Conservation (phyloP, 371 early-diverging fungal genomes). For the Coemansia sp. region DNA sequence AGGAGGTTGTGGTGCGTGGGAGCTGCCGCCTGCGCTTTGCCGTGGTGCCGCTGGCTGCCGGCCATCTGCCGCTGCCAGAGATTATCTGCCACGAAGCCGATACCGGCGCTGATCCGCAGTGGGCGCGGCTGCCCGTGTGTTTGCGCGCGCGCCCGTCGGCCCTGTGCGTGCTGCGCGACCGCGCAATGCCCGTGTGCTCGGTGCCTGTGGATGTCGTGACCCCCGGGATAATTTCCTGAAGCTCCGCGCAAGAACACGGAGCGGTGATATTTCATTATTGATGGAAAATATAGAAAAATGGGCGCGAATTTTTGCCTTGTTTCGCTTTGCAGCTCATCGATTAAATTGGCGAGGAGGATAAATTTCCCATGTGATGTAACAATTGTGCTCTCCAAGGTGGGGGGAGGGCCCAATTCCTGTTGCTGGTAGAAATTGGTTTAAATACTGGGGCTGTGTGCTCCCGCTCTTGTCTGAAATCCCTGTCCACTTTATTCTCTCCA, state of each 20-base stretch:
- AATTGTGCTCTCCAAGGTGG: no score
- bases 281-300: no score
- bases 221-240: no score
- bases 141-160: background rate
- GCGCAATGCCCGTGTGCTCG: background rate
- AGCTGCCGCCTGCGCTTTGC: slow-evolving; percentile 12
- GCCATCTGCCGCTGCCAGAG: slow-evolving; percentile 33
- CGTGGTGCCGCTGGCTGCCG: slow-evolving; percentile 36
- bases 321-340: no score
- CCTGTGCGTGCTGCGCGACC: background rate
- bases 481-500: background rate
- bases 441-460: no score
- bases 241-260: no score
- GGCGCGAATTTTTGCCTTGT: no score
- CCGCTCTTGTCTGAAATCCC: background rate
- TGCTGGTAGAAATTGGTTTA: no score
- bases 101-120: slow-evolving; percentile 2
- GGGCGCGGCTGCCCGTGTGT: background rate
- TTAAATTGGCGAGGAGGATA: no score
- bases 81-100: slow-evolving; percentile 25
- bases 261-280: no score
- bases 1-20: slow-evolving; percentile 7
- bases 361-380: no score
- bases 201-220: slow-evolving; percentile 6
- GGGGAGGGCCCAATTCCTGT: no score